Percentiles rank a stretch among this genome's conserved stretches.
phyloP scores from a whole-genome alignment of 805 yeast genomes.

The Metschnikowia anglica region DNA sequence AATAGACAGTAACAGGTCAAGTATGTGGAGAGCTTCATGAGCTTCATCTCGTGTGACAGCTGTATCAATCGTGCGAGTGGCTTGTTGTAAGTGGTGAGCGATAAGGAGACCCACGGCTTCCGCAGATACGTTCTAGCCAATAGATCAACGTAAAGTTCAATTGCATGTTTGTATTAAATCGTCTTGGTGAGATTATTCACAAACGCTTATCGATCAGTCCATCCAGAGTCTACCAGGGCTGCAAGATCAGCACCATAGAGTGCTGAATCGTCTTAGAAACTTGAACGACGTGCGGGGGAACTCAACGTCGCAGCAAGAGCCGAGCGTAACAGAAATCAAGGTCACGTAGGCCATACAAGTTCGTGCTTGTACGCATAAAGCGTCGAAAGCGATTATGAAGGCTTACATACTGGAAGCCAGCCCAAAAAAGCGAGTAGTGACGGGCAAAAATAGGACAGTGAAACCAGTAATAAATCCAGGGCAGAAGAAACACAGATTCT shows the following conservation, averaged over 20 bases:
- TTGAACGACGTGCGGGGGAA: constrained; percentile 1
- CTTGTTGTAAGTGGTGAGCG: not conserved
- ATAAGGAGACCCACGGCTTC: not conserved
- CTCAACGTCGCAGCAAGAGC: constrained; percentile 1
- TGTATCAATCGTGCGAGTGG: not conserved
- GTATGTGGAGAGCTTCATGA: constrained; percentile 1
- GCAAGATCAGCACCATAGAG: constrained; percentile 1
- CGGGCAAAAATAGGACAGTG: no score
- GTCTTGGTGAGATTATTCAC: not conserved
- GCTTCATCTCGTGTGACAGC: constrained; percentile 2
- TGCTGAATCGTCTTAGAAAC: not conserved
- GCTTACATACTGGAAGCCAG: no score
- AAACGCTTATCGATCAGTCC: constrained; percentile 2
- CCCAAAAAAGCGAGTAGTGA: no score
- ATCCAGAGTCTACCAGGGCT: not conserved
- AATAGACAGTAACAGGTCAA: constrained; percentile 1
- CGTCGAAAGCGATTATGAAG: no score
- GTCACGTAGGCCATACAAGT: not conserved
- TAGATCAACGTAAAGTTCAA: constrained; percentile 3
- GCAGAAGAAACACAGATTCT: no score
- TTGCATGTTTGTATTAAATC: constrained; percentile 1
- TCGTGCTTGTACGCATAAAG: not conserved
- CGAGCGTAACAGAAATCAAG: constrained; percentile 1
- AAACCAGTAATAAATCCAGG: no score
- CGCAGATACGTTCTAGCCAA: constrained; percentile 1